phyloP scores from a whole-genome alignment of 2,329 filamentous ascomycete genomes.

The Paecilomyces niveus region DNA sequence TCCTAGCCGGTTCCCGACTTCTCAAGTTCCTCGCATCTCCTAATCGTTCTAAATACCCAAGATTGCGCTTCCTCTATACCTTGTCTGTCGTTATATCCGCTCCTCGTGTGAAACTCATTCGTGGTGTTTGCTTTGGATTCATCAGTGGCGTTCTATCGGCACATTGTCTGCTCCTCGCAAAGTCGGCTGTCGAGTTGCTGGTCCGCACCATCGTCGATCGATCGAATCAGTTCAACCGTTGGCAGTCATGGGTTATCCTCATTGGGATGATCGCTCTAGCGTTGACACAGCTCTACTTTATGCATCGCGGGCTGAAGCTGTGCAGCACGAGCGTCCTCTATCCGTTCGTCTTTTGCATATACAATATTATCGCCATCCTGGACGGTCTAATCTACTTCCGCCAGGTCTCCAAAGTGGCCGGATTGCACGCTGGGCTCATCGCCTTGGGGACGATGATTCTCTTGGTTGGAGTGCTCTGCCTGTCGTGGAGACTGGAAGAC shows the following conservation, averaged over 20 bases:
- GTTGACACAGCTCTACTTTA: constrained; percentile 86
- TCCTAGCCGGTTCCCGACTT: constrained; percentile 54
- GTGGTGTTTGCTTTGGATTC: constrained; percentile 80
- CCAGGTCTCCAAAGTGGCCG: constrained; percentile 72
- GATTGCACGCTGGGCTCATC: constrained; percentile 64
- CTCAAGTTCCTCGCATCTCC: constrained; percentile 31
- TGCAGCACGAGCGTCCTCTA: constrained; percentile 95
- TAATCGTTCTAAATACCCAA: constrained; percentile 23
- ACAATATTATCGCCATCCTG: constrained; percentile 97
- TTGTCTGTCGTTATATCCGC: constrained; percentile 35
- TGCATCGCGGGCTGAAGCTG: constrained; percentile 87
- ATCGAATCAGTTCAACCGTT: constrained; percentile 88
- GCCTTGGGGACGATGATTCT: constrained; percentile 80
- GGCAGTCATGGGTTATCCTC: constrained; percentile 91
- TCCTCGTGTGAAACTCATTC: constrained; percentile 63
- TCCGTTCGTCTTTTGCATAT: constrained; percentile 95
- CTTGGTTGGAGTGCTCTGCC: constrained; percentile 76
- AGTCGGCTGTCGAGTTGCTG: constrained; percentile 90
- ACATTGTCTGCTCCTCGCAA: constrained; percentile 86
- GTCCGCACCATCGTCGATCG: constrained; percentile 79
- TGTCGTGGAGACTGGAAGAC: constrained; percentile 89
- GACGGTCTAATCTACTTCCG: constrained; percentile 96
- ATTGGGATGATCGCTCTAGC: constrained; percentile 73
- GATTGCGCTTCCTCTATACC: constrained; percentile 40
- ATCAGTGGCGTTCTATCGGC: constrained; percentile 91